A percentile compares a stretch with the other conserved stretches of the same genome.
These are phyloP conservation scores for Hypholoma fasciculare DNA, from an alignment of 768 basidiomycete species.

Conservation along the genomic window DNA sequence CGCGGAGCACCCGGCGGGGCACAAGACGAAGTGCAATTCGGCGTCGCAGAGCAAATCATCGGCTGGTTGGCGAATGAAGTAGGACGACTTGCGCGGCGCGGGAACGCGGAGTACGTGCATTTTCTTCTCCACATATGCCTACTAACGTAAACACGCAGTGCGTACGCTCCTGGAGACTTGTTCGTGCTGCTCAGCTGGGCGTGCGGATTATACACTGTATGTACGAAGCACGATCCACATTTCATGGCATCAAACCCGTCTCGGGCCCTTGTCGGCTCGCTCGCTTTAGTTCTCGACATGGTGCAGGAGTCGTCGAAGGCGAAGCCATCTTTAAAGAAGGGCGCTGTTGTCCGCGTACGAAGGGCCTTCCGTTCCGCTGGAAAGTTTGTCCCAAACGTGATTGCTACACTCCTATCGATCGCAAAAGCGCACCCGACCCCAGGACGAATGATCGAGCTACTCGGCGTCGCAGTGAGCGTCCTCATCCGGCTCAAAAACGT, in stretches of 20 bases:
- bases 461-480: constrained; percentile 74
- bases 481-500: constrained; percentile 62
- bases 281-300: constrained; percentile 65
- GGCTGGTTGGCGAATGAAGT: constrained; percentile 78
- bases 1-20: constrained; percentile 40
- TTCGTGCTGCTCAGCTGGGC: constrained; percentile 77
- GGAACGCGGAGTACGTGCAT: constrained; percentile 52
- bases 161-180: constrained; percentile 58
- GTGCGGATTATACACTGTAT: constrained; percentile 58
- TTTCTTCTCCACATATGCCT: not conserved
- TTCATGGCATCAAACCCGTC: constrained; percentile 51
- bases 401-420: constrained; percentile 51
- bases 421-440: constrained; percentile 49
- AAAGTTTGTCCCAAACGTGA: constrained; percentile 45
- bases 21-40: constrained; percentile 46
- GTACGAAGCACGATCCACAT: constrained; percentile 41
- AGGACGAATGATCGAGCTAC: constrained; percentile 44
- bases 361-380: constrained; percentile 63
- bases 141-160: constrained; percentile 26
- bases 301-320: constrained; percentile 50
- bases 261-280: constrained; percentile 49
- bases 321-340: constrained; percentile 61
- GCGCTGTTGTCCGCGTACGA: constrained; percentile 59
- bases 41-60: constrained; percentile 68
- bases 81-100: constrained; percentile 51